Evolutionary conservation across 768 basidiomycete genomes (phyloP), one percentile per base, ranked within the genome.

Genomic region (Lactarius sanguifluus): DNA sequence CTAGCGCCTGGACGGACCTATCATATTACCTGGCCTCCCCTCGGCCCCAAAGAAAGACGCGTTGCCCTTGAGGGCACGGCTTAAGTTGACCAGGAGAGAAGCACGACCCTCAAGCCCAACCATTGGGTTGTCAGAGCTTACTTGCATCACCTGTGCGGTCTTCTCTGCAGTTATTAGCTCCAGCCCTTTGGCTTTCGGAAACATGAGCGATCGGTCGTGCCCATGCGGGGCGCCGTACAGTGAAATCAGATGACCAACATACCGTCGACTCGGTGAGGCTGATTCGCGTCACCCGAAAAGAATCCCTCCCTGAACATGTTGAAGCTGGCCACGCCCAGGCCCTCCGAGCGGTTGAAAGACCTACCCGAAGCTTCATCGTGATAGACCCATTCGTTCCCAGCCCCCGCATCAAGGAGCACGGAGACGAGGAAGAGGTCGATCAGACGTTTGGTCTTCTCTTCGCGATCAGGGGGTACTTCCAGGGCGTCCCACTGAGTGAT

Each of bases 321-420:
- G 52, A 94, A 78, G 72, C 91, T 94, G 0, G 94, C 96, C 6
- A 98, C 88, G 0, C 89, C 96, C 7, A 99, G 78, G 0, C 96
- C 96, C 73, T 88, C 92, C 6, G 84, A 95, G 71, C 90, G 82
- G 60, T 79, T 73, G 75, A 86, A 94, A 0, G 75, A 79, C 64
- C 79, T 72, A 0, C 83, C 84, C 0, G 84, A 82, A 0, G 74
- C 77, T 6, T 81, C 75, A 64, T 96, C 94, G 8, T 77, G 80
- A 76, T 90, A 98, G 13, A 76, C 76, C 96, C 96, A 98, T 1
- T 77, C 72, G 64, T 85, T 88, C 0, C 96, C 96, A 0, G 96
- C 96, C 1, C 96, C 96, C 0, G 96, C 96, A 72, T 98, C 96
- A 41, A 99, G 86, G 16, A 98, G 82, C 9, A 98, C 96, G 13